Base-by-base conservation (phyloP, 1,139 yeast species). In the Geotrichum siamense region DNA sequence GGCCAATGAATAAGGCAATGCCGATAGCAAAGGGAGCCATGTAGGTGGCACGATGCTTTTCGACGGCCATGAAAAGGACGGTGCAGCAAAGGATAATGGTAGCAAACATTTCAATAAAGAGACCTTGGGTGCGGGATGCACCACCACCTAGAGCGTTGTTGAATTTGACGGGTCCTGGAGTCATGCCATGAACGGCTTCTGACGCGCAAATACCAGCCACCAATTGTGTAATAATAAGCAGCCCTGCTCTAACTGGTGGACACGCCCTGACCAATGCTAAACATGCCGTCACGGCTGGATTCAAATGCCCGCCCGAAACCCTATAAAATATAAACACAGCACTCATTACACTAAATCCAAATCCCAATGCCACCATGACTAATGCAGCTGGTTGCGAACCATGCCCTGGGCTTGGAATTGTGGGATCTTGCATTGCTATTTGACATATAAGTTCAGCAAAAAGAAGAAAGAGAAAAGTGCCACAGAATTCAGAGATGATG, bases 191-290 rank as follows among this genome's bases (percentile, higher is more conserved):
- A 41, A 89, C 94, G 37, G 87, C 91, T 62, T 85, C 95, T 48
- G 94, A 94, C 48, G 95, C 95, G 56, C 87, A 86, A 79, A 86
- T 81, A 65, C 94, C 94, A 44, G 82, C 95, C 61, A 84, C 64
- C 58, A 85, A 63, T 68, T 86, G 94, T 37, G 89, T 59, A 45
- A 79, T 43, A 65, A 76, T 65, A 78, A 82, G 76, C 45, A 82
- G 62, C 32, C 68, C 64, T 54, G 84, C 91, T 63, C 94, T 77
- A 32, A 80, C 49, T 46, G 91, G 87, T 36, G 85, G 75, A 50
- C 82, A 72, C 44, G 87, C 93, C 51, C 82, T 75, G 22, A 83
- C 82, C 42, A 82, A 67, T 17, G 78, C 73, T 59, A 85, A 69
- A 29, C 89, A 70, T 43, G 84, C 69, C 29, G 94, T 80, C 39